Evolutionary conservation across 352 stramenopile genomes (phyloP).

Genomic region (Blastocystis sp.): DNA sequence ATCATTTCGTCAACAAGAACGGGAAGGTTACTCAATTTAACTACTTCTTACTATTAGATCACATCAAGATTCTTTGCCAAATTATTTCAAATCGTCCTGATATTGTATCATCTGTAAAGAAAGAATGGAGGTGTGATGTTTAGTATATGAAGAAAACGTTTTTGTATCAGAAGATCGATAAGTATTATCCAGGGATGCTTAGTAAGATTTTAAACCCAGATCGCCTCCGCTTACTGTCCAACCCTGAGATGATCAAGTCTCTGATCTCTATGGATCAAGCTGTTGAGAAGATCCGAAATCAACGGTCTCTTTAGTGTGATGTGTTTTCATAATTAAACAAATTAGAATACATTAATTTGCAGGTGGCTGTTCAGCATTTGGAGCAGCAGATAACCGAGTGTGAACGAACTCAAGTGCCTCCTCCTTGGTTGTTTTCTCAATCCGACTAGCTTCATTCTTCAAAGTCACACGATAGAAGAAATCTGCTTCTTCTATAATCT

Average conservation of each 20-base stretch:
- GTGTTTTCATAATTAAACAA: not conserved
- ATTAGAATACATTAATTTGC: not conserved
- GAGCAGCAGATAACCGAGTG: not conserved
- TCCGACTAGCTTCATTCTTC: conserved; percentile 95
- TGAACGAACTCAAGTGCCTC: conserved; percentile 93
- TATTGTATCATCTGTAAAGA: not conserved
- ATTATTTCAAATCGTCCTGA: conserved; percentile 21
- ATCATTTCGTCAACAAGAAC: not conserved
- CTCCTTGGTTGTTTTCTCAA: conserved; percentile 87
- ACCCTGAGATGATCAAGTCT: conserved; percentile 26
- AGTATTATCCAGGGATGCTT: not conserved
- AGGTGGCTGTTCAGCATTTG: not conserved
- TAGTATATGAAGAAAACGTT: conserved; percentile 61
- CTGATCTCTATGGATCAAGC: conserved; percentile 21
- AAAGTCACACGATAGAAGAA: conserved; percentile 96
- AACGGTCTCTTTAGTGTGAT: not conserved
- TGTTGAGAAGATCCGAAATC: not conserved
- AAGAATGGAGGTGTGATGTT: not conserved
- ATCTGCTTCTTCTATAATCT: conserved; percentile 93
- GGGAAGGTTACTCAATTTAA: not conserved
- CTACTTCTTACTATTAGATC: not conserved
- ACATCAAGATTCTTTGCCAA: conserved; percentile 46
- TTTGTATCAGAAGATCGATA: conserved; percentile 22
- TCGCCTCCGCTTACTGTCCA: not conserved
- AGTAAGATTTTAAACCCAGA: not conserved